Percentiles rank a stretch among this genome's conserved stretches.
These are phyloP conservation scores for Jimgerdemannia flammicorona DNA, from an alignment of 192 early-diverging fungal species.

Conservation along the genomic window DNA sequence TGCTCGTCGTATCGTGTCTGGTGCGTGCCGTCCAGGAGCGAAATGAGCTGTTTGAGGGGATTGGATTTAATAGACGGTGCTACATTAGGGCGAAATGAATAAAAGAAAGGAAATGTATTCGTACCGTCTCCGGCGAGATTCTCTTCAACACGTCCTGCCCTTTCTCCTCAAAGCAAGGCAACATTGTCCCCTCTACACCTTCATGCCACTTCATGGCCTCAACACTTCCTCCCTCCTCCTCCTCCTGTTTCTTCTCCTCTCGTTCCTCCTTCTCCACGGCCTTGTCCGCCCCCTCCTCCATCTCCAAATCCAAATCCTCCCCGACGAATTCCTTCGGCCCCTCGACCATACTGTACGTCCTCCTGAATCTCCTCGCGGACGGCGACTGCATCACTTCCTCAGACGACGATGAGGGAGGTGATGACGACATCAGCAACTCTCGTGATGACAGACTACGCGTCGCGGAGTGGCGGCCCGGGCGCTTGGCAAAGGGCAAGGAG, in stretches of 20 bases:
- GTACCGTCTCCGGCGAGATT: slow-evolving; percentile 3
- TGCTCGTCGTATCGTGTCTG: slow-evolving; percentile 51
- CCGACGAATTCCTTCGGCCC: slow-evolving; percentile 1
- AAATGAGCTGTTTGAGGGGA: slow-evolving; percentile 38
- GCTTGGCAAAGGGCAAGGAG: not conserved
- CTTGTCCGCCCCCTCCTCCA: not conserved
- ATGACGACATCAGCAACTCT: not conserved
- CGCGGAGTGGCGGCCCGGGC: not conserved
- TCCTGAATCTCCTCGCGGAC: not conserved
- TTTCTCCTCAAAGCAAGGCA: not conserved
- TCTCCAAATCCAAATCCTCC: not conserved
- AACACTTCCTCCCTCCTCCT: not conserved
- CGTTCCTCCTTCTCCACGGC: not conserved
- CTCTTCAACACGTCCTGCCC: slow-evolving; percentile 4
- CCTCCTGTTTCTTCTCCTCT: not conserved
- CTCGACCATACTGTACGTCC: not conserved
- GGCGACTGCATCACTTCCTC: not conserved
- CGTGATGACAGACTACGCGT: not conserved
- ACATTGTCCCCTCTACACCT: slow-evolving; percentile 1
- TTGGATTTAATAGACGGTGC: not conserved
- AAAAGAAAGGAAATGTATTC: not conserved
- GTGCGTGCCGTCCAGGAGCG: slow-evolving; percentile 68
- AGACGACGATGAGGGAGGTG: not conserved
- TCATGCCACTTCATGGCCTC: not conserved
- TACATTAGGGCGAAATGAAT: not conserved